These are phyloP conservation scores for Aristolochia fimbriata DNA, from an alignment of 164 flowering plant species.

Conservation along the genomic window DNA sequence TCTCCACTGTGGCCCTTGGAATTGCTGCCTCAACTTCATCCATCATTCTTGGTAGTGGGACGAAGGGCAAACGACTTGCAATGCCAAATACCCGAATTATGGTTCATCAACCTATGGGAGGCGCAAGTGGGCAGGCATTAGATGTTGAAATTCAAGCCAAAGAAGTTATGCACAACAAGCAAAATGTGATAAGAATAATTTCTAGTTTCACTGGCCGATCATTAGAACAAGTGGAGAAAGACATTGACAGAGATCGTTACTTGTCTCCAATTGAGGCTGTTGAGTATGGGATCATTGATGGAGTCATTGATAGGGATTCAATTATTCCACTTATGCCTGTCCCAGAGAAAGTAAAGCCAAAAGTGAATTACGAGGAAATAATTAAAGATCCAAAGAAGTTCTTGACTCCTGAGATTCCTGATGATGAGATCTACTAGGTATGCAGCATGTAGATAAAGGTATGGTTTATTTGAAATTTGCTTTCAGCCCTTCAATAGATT, in stretches of 20 bases:
- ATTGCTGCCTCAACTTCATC: conserved; percentile 90
- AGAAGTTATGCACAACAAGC: conserved; percentile 74
- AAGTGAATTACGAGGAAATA: conserved; percentile 37
- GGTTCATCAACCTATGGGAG: conserved; percentile 93
- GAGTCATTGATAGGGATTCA: conserved; percentile 70
- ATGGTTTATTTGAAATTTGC: too few species aligned
- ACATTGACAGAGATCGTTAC: conserved; percentile 86
- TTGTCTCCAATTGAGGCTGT: conserved; percentile 96
- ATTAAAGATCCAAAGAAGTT: conserved; percentile 57
- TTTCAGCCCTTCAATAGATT: too few species aligned
- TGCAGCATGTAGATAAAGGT: too few species aligned
- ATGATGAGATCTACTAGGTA: conserved; percentile 75
- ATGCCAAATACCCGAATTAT: conserved; percentile 94
- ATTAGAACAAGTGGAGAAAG: conserved; percentile 68
- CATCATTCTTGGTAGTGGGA: conserved; percentile 85
- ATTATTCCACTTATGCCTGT: conserved; percentile 74
- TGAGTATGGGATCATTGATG: conserved; percentile 85
- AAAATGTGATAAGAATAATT: conserved; percentile 49
- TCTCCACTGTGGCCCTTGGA: conserved; percentile 90
- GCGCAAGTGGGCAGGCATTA: conserved; percentile 72
- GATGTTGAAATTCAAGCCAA: conserved; percentile 84
- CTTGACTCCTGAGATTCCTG: conserved; percentile 78
- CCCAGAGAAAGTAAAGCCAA: conserved; percentile 62
- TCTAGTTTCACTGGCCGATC: conserved; percentile 62
- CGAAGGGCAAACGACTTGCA: conserved; percentile 90